These are phyloP conservation scores for Dryadomyces sulphureus DNA, from an alignment of 2,329 filamentous ascomycete genomes.

Conservation along the genomic window DNA sequence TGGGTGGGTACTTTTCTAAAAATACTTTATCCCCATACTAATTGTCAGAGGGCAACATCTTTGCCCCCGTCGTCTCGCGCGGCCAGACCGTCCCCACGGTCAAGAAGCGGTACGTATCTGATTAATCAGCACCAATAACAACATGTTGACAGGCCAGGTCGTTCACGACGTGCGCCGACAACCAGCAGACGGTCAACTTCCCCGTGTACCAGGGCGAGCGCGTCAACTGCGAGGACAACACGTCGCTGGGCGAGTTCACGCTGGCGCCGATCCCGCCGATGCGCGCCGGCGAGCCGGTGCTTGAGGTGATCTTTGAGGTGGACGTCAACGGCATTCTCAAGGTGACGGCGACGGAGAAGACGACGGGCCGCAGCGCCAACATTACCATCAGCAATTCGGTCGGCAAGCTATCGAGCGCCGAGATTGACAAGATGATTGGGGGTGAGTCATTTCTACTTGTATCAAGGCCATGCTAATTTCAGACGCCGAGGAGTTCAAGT, in stretches of 20 bases:
- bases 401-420: slow-evolving; percentile 83
- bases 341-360: slow-evolving; percentile 98
- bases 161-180: slow-evolving; percentile 73
- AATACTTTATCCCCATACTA: not conserved
- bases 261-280: slow-evolving; percentile 76
- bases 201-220: slow-evolving; percentile 92
- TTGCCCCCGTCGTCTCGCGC: slow-evolving; percentile 79
- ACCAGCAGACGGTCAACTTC: slow-evolving; percentile 77
- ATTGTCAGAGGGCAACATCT: slow-evolving; percentile 63
- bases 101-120: slow-evolving; percentile 46
- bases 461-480: too few species aligned
- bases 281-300: slow-evolving; percentile 88
- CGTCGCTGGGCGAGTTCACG: slow-evolving; percentile 92
- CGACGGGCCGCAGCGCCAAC: slow-evolving; percentile 92
- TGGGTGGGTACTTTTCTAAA: slow-evolving; percentile 38
- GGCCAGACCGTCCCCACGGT: slow-evolving; percentile 63
- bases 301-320: slow-evolving; percentile 98
- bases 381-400: slow-evolving; percentile 99
- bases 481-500: slow-evolving; percentile 98
- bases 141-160: too few species aligned
- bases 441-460: slow-evolving; percentile 30
- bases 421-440: slow-evolving; percentile 97
- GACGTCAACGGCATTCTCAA: slow-evolving; percentile 99
- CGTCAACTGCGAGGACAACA: slow-evolving; percentile 98
- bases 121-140: too few species aligned